A percentile compares a stretch with the other conserved stretches of the same genome.
Conservation (phyloP, 768 basidiomycete genomes). For the Tephrocybe sp. region DNA sequence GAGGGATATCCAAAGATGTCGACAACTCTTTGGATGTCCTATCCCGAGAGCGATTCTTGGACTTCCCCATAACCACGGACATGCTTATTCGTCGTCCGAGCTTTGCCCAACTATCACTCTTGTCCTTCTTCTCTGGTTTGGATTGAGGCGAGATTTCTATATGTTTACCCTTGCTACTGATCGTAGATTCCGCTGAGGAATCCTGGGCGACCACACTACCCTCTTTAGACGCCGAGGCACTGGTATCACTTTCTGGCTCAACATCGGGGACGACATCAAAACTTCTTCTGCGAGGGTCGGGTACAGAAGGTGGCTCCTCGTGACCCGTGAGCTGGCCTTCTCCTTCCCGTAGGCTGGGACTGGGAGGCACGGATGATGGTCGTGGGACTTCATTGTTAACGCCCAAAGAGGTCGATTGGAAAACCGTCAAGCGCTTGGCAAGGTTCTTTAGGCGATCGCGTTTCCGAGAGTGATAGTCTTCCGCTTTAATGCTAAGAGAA, state of each 20-base stretch:
- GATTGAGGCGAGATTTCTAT: slow-evolving; percentile 32
- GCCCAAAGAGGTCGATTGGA: slow-evolving; percentile 23
- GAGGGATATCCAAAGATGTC: neutral
- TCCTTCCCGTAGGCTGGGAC: slow-evolving; percentile 25
- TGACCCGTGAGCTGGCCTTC: slow-evolving; percentile 28
- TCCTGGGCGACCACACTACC: slow-evolving; percentile 13
- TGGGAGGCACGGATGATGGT: slow-evolving; percentile 57
- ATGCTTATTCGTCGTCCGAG: slow-evolving; percentile 62
- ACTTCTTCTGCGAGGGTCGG: slow-evolving; percentile 42
- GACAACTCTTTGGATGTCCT: slow-evolving; percentile 18
- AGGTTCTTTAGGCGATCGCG: slow-evolving; percentile 75
- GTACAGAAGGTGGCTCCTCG: slow-evolving; percentile 33
- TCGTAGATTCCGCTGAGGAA: neutral
- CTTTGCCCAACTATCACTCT: slow-evolving; percentile 56
- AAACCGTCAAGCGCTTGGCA: slow-evolving; percentile 57
- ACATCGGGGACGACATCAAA: slow-evolving; percentile 33
- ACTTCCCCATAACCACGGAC: slow-evolving; percentile 48
- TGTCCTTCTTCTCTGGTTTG: slow-evolving; percentile 33
- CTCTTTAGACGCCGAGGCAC: slow-evolving; percentile 23
- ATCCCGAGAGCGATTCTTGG: slow-evolving; percentile 32
- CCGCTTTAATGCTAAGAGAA: slow-evolving; percentile 82
- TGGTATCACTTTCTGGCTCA: slow-evolving; percentile 13
- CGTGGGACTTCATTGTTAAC: slow-evolving; percentile 36
- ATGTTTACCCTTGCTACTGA: slow-evolving; percentile 29
- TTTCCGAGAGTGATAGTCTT: slow-evolving; percentile 76